Base-by-base conservation (phyloP, 2,329 filamentous ascomycete genomes). In the Aureobasidium zeae region DNA sequence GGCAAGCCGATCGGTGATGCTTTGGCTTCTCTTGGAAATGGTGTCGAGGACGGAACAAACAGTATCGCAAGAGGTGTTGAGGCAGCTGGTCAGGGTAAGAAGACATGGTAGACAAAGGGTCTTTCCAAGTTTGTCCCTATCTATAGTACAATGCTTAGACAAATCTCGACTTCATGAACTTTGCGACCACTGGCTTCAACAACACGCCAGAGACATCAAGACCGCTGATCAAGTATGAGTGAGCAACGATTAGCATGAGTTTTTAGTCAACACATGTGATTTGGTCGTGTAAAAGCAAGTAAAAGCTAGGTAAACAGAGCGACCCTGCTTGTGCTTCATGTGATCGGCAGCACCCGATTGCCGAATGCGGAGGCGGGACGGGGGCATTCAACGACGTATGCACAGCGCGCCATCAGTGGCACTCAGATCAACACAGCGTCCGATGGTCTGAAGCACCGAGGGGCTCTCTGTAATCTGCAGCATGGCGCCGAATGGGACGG, bases 61-160 rank as follows among this genome's bases (percentile, higher is more conserved):
- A 56, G 56, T 25, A 62, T 67, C 34, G 66, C 64, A 1, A 64
- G 63, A 38, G 67, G 67, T 1, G 63, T 65, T 5, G 69, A 70
- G 60, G 57, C 67, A 47, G 67, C 66, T 45, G 67, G 67, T 1
- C 62, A 69, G 51, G 66, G 66, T 43, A 69, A 66, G 57, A 67
- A 59, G 51, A 30, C 39, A n/a, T 49, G 48, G 48, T 49, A 46
- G 43, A 34, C 15, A 5, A 11, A 31, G 2, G 35, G 6, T 17
- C 3, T 20, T 13, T n/a, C n/a, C n/a, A n/a, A n/a, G n/a, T n/a
- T n/a, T n/a, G n/a, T n/a, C n/a, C n/a, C n/a, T n/a, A n/a, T n/a
- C n/a, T n/a, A n/a, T n/a, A n/a, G n/a, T n/a, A n/a, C n/a, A n/a
- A n/a, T n/a, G n/a, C n/a, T n/a, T n/a, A n/a, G n/a, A n/a, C n/a